A percentile compares a stretch with the other conserved stretches of the same genome.
Conservation (phyloP, 2,329 filamentous ascomycete species). For the Scedosporium minutisporum region DNA sequence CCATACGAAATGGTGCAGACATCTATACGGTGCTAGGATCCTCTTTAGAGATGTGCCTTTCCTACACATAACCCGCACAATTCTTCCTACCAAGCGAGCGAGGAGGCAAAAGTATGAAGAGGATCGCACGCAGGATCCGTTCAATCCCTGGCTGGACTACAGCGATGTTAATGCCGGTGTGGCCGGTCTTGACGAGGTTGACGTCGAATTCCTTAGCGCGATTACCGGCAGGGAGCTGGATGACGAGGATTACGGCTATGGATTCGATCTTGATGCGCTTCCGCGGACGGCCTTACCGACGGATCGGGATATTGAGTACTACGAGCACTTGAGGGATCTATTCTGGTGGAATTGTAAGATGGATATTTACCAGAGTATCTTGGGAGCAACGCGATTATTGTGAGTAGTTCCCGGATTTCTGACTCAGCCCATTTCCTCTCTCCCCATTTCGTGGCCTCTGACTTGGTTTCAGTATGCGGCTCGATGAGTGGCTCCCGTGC, state of each 20-base stretch:
- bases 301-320: constrained; percentile 63
- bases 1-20: constrained; percentile 91
- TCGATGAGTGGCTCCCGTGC: constrained; percentile 73
- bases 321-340: constrained; percentile 73
- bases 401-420: constrained; percentile 37
- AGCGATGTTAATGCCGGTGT: constrained; percentile 12
- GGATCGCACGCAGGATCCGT: constrained; percentile 19
- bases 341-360: constrained; percentile 97
- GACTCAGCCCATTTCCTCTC: constrained; percentile 6
- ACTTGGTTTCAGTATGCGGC: constrained; percentile 56
- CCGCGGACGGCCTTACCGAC: constrained; percentile 30
- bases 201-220: constrained; percentile 29
- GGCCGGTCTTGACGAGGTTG: constrained; percentile 27
- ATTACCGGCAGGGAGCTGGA: constrained; percentile 30
- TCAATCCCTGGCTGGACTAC: constrained; percentile 16
- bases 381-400: constrained; percentile 80
- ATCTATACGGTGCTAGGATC: constrained; percentile 74
- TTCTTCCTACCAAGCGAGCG: constrained; percentile 51
- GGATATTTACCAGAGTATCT: constrained; percentile 81
- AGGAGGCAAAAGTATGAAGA: constrained; percentile 28
- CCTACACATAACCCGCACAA: constrained; percentile 58
- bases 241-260: constrained; percentile 26
- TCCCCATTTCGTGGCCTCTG: not conserved
- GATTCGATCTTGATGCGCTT: constrained; percentile 22
- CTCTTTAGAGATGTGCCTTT: constrained; percentile 78